A percentile compares a stretch with the other conserved stretches of the same genome.
Conservation (phyloP, 2,329 filamentous ascomycete genomes). For the Hypoxylon sp. region DNA sequence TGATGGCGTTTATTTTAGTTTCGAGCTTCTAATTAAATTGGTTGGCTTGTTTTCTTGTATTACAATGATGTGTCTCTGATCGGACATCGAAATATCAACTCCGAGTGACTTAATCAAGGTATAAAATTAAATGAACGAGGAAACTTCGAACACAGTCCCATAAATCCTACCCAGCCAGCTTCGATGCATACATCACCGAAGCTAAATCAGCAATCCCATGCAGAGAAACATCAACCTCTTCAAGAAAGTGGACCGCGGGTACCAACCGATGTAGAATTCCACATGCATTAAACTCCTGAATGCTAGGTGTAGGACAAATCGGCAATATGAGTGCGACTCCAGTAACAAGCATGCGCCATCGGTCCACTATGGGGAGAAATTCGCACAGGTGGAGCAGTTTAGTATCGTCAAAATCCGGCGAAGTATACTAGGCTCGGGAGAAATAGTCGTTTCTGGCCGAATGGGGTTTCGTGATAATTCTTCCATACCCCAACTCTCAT, state of each 20-base stretch:
- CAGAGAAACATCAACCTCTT: too few relatives aligned
- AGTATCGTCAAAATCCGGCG: slow-evolving; percentile 20
- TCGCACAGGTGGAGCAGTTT: slow-evolving; percentile 2
- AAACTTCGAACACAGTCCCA: too few relatives aligned
- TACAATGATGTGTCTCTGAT: too few relatives aligned
- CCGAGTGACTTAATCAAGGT: too few relatives aligned
- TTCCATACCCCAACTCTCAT: slow-evolving; percentile 26
- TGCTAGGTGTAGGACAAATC: background rate
- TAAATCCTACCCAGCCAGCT: too few relatives aligned
- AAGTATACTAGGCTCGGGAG: slow-evolving; percentile 33
- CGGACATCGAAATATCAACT: too few relatives aligned
- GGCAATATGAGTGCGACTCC: background rate
- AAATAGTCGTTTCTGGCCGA: slow-evolving; percentile 37
- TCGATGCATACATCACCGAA: too few relatives aligned
- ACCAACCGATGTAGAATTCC: slow-evolving; percentile 20
- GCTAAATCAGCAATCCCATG: too few relatives aligned
- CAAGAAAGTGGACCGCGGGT: slow-evolving; percentile 14
- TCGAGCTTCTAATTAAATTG: background rate
- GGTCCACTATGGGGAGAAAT: slow-evolving; percentile 19
- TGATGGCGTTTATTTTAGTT: slow-evolving; percentile 7
- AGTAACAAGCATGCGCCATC: background rate
- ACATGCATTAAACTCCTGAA: slow-evolving; percentile 10
- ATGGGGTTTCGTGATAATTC: slow-evolving; percentile 6
- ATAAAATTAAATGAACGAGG: too few relatives aligned
- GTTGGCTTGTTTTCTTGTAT: too few relatives aligned